A percentile compares a stretch with the other conserved stretches of the same genome.
Evolutionary conservation across 106 monocot genomes (phyloP).

Genomic region (Iris macrosiphon): DNA sequence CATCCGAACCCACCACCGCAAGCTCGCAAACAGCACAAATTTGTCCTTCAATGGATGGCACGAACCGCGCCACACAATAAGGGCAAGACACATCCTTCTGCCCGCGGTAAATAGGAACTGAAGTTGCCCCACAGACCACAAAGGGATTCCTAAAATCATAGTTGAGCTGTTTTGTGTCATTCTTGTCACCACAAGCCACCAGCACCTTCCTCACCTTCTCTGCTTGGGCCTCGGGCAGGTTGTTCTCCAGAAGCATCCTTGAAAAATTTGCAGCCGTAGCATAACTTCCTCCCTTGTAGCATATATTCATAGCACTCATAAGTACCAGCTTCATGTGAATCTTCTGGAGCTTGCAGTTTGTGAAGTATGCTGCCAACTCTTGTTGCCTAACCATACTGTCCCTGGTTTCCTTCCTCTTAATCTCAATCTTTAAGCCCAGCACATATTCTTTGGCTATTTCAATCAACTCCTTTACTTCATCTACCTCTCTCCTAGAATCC

Average conservation of each 20-base stretch:
- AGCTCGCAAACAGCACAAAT: conserved; percentile 54
- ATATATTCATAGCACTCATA: conserved; percentile 47
- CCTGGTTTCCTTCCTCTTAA: conserved; percentile 43
- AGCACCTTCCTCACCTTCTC: conserved; percentile 40
- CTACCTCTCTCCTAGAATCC: conserved; percentile 56
- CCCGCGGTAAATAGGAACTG: conserved; percentile 55
- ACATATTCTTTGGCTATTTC: conserved; percentile 45
- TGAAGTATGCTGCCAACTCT: conserved; percentile 59
- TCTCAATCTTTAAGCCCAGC: conserved; percentile 53
- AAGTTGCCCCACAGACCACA: conserved; percentile 52
- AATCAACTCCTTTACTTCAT: conserved; percentile 61
- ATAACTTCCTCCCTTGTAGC: conserved; percentile 44
- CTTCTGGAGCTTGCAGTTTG: conserved; percentile 61
- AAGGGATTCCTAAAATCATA: conserved; percentile 64
- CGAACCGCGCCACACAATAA: conserved; percentile 39
- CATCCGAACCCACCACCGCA: conserved; percentile 54
- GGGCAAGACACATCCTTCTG: conserved; percentile 55
- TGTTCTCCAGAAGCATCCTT: conserved; percentile 48
- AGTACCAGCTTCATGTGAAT: conserved; percentile 38
- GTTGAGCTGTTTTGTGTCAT: conserved; percentile 37
- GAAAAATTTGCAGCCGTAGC: conserved; percentile 42
- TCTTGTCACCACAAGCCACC: conserved; percentile 38
- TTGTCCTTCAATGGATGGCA: conserved; percentile 35
- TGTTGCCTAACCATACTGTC: conserved; percentile 41
- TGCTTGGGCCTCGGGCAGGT: conserved; percentile 35